Base-by-base conservation (phyloP, 805 yeast species). In the Scheffersomyces ergatensis region DNA sequence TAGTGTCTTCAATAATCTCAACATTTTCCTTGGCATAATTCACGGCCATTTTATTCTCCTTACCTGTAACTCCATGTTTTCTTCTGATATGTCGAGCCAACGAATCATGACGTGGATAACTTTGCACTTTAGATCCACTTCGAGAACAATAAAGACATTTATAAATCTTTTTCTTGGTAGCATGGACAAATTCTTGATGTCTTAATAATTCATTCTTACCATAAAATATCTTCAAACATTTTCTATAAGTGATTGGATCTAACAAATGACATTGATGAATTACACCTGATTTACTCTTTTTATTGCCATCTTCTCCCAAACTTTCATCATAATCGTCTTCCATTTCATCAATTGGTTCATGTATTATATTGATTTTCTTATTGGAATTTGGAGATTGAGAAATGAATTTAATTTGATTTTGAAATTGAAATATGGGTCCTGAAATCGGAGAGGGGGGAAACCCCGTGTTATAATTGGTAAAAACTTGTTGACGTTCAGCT, bases 161-260 rank as follows among this genome's bases (percentile, higher is more conserved):
- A 53, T 63, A 70, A 12, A 69, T 62, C 40, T 62, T 65, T 49
- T 68, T 70, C 38, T 62, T 60, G 17, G 73, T 66, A 11, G 74
- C 75, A 51, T 70, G 75, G 17, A 69, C 74, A 53, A 68, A 69
- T 45, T 70, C 75, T 45, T 70, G 73, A 50, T 70, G 75, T 42
- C 74, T 50, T 29, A 66, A 54, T 34, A 70, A 54, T 47, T 69
- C 74, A 45, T 67, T 69, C 41, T 65, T 69, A 13, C 75, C 75
- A 44, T 70, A 67, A 37, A 70, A 70, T 1, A 68, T 62, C 49
- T 68, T 69, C 26, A 60, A 49, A 43, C 75, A 70, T 24, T 65
- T 61, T 23, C 53, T 47, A 18, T 49, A 42, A 3, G 63, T 53
- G 5, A 41, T 40, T 5, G 74, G 70, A 44, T 67, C 73, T 5